These are phyloP conservation scores for Amanita subjunquillea DNA, from an alignment of 768 basidiomycete genomes.

Conservation along the genomic window DNA sequence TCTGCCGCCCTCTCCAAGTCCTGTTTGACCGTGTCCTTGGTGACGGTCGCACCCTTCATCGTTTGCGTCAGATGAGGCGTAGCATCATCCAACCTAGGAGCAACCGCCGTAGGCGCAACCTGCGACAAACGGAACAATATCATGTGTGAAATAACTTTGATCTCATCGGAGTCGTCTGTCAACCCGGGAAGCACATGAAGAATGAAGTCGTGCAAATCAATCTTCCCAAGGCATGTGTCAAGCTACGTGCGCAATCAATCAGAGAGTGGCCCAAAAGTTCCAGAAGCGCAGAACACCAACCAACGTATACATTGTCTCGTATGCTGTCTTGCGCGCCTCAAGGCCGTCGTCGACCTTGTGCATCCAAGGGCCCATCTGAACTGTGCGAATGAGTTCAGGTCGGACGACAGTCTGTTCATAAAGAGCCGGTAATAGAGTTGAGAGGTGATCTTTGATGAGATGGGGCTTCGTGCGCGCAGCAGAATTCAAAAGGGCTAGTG, in stretches of 20 bases:
- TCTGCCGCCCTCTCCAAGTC: constrained; percentile 83
- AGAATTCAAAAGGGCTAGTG: constrained; percentile 86
- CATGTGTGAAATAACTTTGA: constrained; percentile 95
- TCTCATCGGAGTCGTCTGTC: constrained; percentile 86
- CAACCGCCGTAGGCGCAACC: constrained; percentile 74
- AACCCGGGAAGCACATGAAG: constrained; percentile 74
- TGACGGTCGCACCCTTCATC: constrained; percentile 81
- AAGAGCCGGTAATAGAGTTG: constrained; percentile 64
- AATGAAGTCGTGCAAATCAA: constrained; percentile 84
- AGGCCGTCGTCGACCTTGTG: constrained; percentile 96
- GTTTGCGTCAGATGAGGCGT: constrained; percentile 79
- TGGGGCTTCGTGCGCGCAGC: constrained; percentile 93
- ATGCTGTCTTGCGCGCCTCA: constrained; percentile 93
- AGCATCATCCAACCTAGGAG: constrained; percentile 75
- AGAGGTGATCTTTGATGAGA: constrained; percentile 78
- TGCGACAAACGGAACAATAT: constrained; percentile 87
- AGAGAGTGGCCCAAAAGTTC: neutral
- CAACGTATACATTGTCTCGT: constrained; percentile 93
- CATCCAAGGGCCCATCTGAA: constrained; percentile 96
- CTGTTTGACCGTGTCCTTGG: constrained; percentile 95
- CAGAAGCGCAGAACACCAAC: constrained; percentile 31
- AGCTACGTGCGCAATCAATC: constrained; percentile 36
- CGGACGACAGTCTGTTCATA: constrained; percentile 83
- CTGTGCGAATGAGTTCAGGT: constrained; percentile 71
- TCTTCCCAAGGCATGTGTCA: constrained; percentile 81